Conservation (phyloP, 1,139 yeast species). For the Yamadazyma triangularis region DNA sequence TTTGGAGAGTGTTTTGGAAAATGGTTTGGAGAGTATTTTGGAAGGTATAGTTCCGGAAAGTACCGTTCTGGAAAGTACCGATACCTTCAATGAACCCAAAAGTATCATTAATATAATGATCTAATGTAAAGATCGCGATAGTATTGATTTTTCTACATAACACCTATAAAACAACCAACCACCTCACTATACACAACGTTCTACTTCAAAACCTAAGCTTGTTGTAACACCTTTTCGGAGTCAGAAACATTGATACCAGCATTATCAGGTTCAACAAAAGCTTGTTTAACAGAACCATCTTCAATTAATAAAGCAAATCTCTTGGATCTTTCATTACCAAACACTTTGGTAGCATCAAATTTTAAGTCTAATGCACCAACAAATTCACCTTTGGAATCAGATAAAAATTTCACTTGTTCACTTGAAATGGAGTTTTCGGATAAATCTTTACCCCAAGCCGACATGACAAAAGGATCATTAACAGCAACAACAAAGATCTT, state of each 20-base stretch:
- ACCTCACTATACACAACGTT: too few relatives aligned
- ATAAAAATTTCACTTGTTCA: slow-evolving; percentile 50
- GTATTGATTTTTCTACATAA: too few relatives aligned
- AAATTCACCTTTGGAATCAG: slow-evolving; percentile 75
- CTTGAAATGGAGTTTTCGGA: slow-evolving; percentile 21
- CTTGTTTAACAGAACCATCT: slow-evolving; percentile 62
- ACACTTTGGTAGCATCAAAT: slow-evolving; percentile 67
- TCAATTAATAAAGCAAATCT: slow-evolving; percentile 75
- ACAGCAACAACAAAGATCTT: slow-evolving; percentile 67
- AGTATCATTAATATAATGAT: too few relatives aligned
- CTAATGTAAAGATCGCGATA: too few relatives aligned
- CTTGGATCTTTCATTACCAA: slow-evolving; percentile 71
- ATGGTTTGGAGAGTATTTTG: too few relatives aligned
- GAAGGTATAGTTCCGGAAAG: too few relatives aligned
- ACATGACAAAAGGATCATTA: slow-evolving; percentile 81
- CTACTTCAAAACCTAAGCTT: slow-evolving; percentile 12
- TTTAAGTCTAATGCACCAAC: slow-evolving; percentile 58
- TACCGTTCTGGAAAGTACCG: too few relatives aligned
- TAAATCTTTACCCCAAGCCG: slow-evolving; percentile 56
- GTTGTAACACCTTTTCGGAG: slow-evolving; percentile 34
- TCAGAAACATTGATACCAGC: slow-evolving; percentile 56
- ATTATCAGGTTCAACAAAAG: slow-evolving; percentile 79
- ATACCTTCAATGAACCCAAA: too few relatives aligned
- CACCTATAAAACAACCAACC: too few relatives aligned
- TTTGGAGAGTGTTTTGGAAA: too few relatives aligned